Percentiles rank a stretch among this genome's conserved stretches.
Conservation (phyloP, 1,139 yeast species). For the Hansenula lynferdii region DNA sequence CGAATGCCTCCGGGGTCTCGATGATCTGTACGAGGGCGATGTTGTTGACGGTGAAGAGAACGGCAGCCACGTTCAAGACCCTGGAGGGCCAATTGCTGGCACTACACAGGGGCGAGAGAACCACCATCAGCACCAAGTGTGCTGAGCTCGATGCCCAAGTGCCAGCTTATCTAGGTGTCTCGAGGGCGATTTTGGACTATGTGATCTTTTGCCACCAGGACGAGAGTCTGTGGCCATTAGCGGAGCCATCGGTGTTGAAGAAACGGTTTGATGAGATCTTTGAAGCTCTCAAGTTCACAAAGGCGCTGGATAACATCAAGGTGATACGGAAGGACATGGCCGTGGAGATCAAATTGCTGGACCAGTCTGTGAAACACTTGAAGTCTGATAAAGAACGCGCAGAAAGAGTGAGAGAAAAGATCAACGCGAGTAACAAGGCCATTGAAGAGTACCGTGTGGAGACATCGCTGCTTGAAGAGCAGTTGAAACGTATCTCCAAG, state of each 20-base stretch:
- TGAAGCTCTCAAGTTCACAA: slow-evolving; percentile 91
- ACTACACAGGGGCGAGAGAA: slow-evolving; percentile 58
- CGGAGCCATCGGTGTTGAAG: slow-evolving; percentile 86
- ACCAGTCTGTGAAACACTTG: slow-evolving; percentile 74
- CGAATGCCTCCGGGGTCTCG: slow-evolving; percentile 64
- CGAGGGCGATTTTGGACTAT: slow-evolving; percentile 81
- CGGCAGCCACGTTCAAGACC: slow-evolving; percentile 76
- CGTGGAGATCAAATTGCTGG: slow-evolving; percentile 66
- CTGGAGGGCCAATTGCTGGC: slow-evolving; percentile 83
- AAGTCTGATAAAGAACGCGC: slow-evolving; percentile 74
- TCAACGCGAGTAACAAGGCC: slow-evolving; percentile 38
- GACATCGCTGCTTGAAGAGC: slow-evolving; percentile 42
- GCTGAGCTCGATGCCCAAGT: slow-evolving; percentile 81
- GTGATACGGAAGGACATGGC: slow-evolving; percentile 71
- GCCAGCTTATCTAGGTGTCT: slow-evolving; percentile 82
- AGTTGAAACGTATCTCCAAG: slow-evolving; percentile 48
- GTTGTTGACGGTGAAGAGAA: slow-evolving; percentile 61
- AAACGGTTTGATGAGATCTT: slow-evolving; percentile 95
- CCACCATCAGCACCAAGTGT: slow-evolving; percentile 76
- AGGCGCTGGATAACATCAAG: slow-evolving; percentile 80
- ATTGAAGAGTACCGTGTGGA: slow-evolving; percentile 44
- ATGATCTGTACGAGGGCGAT: slow-evolving; percentile 88
- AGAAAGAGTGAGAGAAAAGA: slow-evolving; percentile 44
- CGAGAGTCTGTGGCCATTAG: slow-evolving; percentile 93
- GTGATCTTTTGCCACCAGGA: slow-evolving; percentile 98